These are phyloP conservation scores for Pseudogymnoascus sp. DNA, from an alignment of 2,329 filamentous ascomycete genomes.

Conservation along the genomic window DNA sequence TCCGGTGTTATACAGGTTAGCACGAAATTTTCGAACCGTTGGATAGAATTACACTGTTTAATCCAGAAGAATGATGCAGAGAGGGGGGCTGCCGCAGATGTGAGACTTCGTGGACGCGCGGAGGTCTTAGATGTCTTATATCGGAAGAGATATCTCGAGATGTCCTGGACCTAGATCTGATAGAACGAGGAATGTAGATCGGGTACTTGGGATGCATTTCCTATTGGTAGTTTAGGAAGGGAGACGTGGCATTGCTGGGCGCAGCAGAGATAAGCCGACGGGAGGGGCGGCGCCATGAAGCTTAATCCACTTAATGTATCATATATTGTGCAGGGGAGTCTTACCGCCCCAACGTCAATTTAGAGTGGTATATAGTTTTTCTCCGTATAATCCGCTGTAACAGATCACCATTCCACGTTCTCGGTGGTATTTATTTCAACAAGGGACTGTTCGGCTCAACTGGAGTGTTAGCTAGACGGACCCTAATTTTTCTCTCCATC, in stretches of 20 bases:
- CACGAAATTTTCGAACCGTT: neutral
- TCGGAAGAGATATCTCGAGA: neutral
- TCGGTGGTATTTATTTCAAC: neutral
- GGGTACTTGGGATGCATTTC: neutral
- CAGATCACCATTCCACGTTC: neutral
- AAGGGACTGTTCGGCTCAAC: neutral
- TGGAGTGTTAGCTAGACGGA: neutral
- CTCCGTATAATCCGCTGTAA: neutral
- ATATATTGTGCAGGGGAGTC: neutral
- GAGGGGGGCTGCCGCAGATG: neutral
- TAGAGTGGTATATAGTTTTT: neutral
- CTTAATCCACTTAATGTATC: neutral
- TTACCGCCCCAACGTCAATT: neutral
- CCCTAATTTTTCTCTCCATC: neutral
- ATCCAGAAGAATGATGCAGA: neutral
- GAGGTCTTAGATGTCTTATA: neutral
- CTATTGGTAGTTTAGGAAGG: neutral
- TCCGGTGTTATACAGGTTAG: neutral
- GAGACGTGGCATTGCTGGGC: neutral
- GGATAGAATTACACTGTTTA: neutral
- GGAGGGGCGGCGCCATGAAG: neutral
- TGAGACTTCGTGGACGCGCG: neutral
- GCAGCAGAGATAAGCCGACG: neutral
- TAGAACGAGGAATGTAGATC: neutral
- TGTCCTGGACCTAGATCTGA: neutral